Evolutionary conservation across 139 green algal species (phyloP), one percentile per base, ranked within the genome.

Genomic region (Limnomonas spitsbergensis): DNA sequence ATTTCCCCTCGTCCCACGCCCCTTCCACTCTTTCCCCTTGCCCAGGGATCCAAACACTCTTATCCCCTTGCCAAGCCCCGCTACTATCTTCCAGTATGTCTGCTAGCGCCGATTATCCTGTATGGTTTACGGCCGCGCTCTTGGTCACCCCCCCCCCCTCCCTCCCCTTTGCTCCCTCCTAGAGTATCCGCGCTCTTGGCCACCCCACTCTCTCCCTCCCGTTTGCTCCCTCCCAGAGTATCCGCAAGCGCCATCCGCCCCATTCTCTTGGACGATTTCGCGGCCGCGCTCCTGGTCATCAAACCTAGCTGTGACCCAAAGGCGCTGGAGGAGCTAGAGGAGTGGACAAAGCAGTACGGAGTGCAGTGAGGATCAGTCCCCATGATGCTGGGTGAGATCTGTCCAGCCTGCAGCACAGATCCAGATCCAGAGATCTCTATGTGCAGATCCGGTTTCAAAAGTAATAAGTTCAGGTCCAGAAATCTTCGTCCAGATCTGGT

Each of bases 301-400:
- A 86, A 86, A 80, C 89, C 92, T 0, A 89, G 79, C n/a, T 80
- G 90, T 0, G 83, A 78, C 27, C 53, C 39, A 0, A 80, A 84
- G 6, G 86, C 92, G 80, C 78, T 94, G 61, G 52, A 31, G 1
- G 47, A 32, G 7, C 92, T 90, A 76, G 86, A 92, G 47, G 69
- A 87, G 3, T 96, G 91, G 83, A 94, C 90, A 24, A 24, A 40
- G 0, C 83, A 91, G 40, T 96, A 82, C 77, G 92, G 92, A 2
- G 88, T 87, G 35, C 61, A 72, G 61, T 72, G 24, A 72, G 6
- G 29, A n/a, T n/a, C n/a, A n/a, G n/a, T n/a, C n/a, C n/a, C n/a
- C n/a, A n/a, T n/a, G n/a, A n/a, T n/a, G n/a, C n/a, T n/a, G n/a
- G n/a, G n/a, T n/a, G n/a, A n/a, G n/a, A n/a, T n/a, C n/a, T n/a